These are phyloP conservation scores for Solanum medicagineum DNA, from an alignment of 257 asterid species.

Conservation along the genomic window DNA sequence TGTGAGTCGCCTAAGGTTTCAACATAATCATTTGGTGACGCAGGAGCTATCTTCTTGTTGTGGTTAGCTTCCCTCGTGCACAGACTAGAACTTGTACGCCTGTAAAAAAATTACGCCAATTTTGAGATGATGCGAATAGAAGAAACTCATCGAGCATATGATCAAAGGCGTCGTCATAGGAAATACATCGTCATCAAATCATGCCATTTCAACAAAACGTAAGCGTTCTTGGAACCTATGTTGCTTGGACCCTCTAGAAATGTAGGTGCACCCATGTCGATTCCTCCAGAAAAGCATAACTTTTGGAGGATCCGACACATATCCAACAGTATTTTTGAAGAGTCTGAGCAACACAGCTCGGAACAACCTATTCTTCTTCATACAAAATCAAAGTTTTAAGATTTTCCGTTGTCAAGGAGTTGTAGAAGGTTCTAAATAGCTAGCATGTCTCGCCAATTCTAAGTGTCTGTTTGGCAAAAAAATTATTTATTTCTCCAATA, in stretches of 20 bases:
- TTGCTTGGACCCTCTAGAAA: neutral
- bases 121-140: neutral
- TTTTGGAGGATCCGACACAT: neutral
- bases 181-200: neutral
- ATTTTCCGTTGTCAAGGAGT: neutral
- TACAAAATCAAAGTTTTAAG: neutral
- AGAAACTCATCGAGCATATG: neutral
- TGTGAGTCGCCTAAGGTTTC: constrained; percentile 3
- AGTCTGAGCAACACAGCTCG: neutral
- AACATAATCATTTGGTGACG: constrained; percentile 32
- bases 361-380: neutral
- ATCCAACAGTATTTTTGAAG: neutral
- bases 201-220: neutral
- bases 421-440: neutral
- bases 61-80: constrained; percentile 40
- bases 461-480: neutral
- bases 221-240: neutral
- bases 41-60: constrained; percentile 45
- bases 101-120: constrained; percentile 6
- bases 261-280: neutral
- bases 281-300: neutral
- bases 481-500: neutral
- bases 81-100: constrained; percentile 30
- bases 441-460: neutral
- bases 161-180: neutral